Conservation (phyloP, 1,284 basidiomycete species). For the Heterobasidion occidentale region DNA sequence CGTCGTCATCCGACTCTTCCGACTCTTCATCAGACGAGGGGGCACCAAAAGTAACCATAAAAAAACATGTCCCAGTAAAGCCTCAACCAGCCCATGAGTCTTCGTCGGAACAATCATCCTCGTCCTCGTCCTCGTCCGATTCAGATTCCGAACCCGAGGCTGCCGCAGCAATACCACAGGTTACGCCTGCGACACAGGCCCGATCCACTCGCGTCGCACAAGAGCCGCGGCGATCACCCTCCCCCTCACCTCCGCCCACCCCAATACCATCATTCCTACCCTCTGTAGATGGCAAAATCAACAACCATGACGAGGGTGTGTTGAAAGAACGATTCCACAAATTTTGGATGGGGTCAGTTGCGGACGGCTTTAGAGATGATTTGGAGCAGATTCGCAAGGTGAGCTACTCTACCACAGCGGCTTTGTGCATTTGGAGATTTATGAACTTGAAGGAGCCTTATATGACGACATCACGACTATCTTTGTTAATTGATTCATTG, state of each 20-base stretch:
- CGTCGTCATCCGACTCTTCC: conserved; percentile 25
- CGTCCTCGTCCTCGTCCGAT: conserved; percentile 17
- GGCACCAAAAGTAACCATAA: conserved; percentile 11
- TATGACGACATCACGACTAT: conserved; percentile 53
- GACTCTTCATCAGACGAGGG: conserved; percentile 17
- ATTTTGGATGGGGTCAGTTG: conserved; percentile 76
- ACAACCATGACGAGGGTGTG: conserved; percentile 33
- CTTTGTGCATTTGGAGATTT: neutral
- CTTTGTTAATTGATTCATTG: conserved; percentile 69
- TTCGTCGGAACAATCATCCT: conserved; percentile 10
- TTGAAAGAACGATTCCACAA: conserved; percentile 61
- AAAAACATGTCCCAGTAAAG: conserved; percentile 4
- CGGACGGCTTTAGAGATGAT: conserved; percentile 72
- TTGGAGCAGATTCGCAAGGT: conserved; percentile 73
- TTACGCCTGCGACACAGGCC: conserved; percentile 1
- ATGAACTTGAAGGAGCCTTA: conserved; percentile 52
- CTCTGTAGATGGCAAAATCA: conserved; percentile 16
- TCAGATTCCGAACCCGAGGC: conserved; percentile 18
- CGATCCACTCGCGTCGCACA: conserved; percentile 3
- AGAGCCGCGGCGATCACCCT: conserved; percentile 24
- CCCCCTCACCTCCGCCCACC: conserved; percentile 45
- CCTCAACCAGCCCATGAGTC: conserved; percentile 4
- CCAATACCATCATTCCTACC: conserved; percentile 46
- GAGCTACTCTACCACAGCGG: conserved; percentile 7
- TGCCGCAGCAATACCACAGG: conserved; percentile 9